These are phyloP conservation scores for Tricholoma matsutake DNA, from an alignment of 768 basidiomycete species.

Conservation along the genomic window DNA sequence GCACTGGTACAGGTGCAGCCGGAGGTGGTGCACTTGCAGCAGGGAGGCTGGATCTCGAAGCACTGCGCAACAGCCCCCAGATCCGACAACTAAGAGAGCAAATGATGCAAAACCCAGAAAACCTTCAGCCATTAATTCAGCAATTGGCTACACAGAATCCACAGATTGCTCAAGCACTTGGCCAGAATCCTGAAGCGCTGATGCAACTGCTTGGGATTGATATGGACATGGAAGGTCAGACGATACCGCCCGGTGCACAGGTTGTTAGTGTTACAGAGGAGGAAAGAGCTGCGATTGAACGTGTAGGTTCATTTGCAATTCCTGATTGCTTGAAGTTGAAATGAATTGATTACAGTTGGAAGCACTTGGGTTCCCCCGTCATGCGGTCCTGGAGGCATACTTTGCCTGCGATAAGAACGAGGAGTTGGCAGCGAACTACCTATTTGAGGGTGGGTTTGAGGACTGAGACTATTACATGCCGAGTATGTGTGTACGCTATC, in stretches of 20 bases:
- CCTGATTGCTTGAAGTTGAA: neutral
- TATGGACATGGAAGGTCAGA: constrained; percentile 35
- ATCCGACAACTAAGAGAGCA: constrained; percentile 72
- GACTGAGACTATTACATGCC: constrained; percentile 27
- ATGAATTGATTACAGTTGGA: constrained; percentile 55
- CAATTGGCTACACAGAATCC: constrained; percentile 78
- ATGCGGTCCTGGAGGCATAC: constrained; percentile 85
- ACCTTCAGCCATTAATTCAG: constrained; percentile 80
- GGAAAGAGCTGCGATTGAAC: constrained; percentile 83
- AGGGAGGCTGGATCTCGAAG: constrained; percentile 42
- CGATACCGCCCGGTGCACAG: constrained; percentile 48
- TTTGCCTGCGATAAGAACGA: constrained; percentile 97
- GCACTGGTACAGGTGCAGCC: constrained; percentile 33
- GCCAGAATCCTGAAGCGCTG: constrained; percentile 69
- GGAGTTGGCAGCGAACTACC: constrained; percentile 90
- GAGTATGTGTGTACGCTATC: neutral
- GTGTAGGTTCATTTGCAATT: constrained; percentile 51
- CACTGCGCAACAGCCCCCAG: constrained; percentile 60
- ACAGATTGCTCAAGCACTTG: constrained; percentile 62
- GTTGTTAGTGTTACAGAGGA: constrained; percentile 80
- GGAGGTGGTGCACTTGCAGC: constrained; percentile 26
- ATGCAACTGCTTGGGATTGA: constrained; percentile 57
- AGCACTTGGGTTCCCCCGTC: constrained; percentile 81
- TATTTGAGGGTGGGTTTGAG: constrained; percentile 75
- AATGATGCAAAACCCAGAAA: constrained; percentile 70